Evolutionary conservation across 2,329 filamentous ascomycete genomes (phyloP), one percentile per base, ranked within the genome.

Genomic region (Trichoderma pleuroti): DNA sequence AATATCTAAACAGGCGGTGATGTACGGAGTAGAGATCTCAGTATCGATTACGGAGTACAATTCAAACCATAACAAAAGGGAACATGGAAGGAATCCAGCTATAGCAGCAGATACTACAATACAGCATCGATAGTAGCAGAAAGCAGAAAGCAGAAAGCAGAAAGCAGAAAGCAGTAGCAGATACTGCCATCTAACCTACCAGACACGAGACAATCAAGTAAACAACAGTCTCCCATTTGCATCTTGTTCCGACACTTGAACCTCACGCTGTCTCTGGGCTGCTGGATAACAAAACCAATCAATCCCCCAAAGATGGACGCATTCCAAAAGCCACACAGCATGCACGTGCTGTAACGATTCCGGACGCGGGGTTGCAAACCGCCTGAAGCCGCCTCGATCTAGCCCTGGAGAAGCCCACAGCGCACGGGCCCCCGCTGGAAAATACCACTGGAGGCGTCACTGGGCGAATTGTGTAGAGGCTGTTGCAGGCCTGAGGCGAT

Each of bases 361-460:
- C 21, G 24, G 36, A 60, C 68, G 68, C 54, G 60, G 68, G 68
- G 68, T 61, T 70, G 56, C 28, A 60, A 52, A 39, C 63, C 63
- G 32, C 63, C 49, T 57, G 24, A 57, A 66, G 49, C 42, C 63
- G 65, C 65, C 21, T 42, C 46, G 32, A 61, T 68, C 65, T 68
- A 52, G n/a, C n/a, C n/a, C n/a, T n/a, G n/a, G n/a, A n/a, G n/a
- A 68, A 60, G 56, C 14, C 14, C 16, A 32, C 28, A 34, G 64
- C 34, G 64, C 63, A 32, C 52, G 34, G 52, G 64, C 64, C 65
- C 65, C 56, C 65, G 56, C 56, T 65, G 28, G 28, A 39, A 64
- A 52, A 24, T 61, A 5, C 26, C 26, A 5, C 26, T 28, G 26
- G 26, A 28, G 26, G 68, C 68, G 68, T 70, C 68, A 70, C 64